Conservation (phyloP, 495 filamentous ascomycete species). For the Podospora australis region DNA sequence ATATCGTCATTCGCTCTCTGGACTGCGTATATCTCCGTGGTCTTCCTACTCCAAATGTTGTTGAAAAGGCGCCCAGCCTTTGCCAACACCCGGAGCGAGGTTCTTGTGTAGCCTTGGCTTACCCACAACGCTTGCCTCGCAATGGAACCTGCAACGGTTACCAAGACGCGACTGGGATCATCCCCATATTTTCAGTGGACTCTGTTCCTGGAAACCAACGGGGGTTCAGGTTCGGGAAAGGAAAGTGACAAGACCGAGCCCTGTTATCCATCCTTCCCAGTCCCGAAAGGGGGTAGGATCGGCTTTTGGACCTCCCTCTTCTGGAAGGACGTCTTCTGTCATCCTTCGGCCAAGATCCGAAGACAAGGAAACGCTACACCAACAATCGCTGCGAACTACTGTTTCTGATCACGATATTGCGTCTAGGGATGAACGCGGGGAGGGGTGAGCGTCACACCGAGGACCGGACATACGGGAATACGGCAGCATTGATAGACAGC, state of each 20-base stretch:
- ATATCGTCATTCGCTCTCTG: too few relatives aligned
- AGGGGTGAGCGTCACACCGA: too few relatives aligned
- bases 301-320: conserved; percentile 5
- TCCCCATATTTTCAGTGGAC: not conserved
- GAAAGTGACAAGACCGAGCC: conserved; percentile 8
- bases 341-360: not conserved
- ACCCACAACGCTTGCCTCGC: not conserved
- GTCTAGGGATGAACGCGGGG: too few relatives aligned
- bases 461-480: too few relatives aligned
- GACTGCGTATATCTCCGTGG: too few relatives aligned
- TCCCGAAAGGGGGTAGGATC: not conserved
- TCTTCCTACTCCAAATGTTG: too few relatives aligned
- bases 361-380: too few relatives aligned
- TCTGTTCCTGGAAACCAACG: not conserved
- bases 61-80: not conserved
- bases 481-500: too few relatives aligned
- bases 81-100: not conserved
- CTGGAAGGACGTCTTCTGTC: not conserved
- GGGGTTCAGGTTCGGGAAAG: conserved; percentile 10
- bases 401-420: too few relatives aligned
- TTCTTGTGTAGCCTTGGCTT: not conserved
- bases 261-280: not conserved
- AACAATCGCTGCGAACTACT: too few relatives aligned
- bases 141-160: conserved; percentile 3
- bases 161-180: not conserved